These are phyloP conservation scores for Aspergillus baeticus DNA, from an alignment of 495 filamentous ascomycete genomes.

Conservation along the genomic window DNA sequence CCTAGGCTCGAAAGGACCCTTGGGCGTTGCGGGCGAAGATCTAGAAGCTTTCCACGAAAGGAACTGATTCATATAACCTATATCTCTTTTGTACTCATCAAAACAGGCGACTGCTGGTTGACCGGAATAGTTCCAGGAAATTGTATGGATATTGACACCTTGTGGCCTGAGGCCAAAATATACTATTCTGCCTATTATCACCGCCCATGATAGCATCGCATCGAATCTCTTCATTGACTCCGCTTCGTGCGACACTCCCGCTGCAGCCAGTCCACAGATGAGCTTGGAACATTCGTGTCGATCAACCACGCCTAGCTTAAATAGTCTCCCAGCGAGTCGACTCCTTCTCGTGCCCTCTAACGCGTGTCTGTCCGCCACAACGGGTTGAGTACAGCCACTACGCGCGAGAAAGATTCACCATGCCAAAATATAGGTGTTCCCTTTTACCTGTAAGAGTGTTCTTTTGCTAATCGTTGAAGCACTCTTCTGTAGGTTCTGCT, in stretches of 20 bases:
- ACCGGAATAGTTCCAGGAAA: no score
- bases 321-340: neutral
- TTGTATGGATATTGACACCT: no score
- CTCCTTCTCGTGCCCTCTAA: conserved; percentile 10
- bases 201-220: conserved; percentile 11
- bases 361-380: conserved; percentile 21
- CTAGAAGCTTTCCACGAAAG: neutral
- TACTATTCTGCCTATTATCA: conserved; percentile 7
- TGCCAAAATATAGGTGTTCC: conserved; percentile 77
- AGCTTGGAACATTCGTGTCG: neutral
- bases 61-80: neutral
- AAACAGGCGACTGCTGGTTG: no score
- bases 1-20: neutral
- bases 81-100: no score
- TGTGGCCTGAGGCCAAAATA: neutral
- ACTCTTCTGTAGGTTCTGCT: conserved; percentile 68
- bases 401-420: conserved; percentile 40
- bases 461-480: conserved; percentile 47
- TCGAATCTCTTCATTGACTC: conserved; percentile 6
- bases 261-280: neutral
- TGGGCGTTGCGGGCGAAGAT: neutral
- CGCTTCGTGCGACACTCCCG: neutral
- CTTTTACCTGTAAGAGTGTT: neutral
- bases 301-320: no score
- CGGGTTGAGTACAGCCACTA: conserved; percentile 20